Evolutionary conservation across 164 flowering plant species (phyloP).

Genomic region (Kingdonia uniflora): DNA sequence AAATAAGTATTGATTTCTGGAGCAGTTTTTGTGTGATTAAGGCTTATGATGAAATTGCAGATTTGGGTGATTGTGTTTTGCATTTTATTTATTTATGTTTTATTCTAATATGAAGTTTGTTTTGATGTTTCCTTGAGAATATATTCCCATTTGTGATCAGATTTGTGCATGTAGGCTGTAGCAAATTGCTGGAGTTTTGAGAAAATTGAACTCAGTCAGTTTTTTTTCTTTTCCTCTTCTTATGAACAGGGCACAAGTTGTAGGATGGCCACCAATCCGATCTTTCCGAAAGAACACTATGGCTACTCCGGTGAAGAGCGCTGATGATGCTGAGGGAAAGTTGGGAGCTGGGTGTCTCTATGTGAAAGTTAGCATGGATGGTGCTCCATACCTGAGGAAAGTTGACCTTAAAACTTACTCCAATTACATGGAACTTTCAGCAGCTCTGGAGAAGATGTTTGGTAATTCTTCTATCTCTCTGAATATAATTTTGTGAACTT

Average conservation of each 20-base stretch:
- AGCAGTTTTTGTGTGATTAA: too few species aligned
- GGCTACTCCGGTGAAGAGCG: constrained; percentile 43
- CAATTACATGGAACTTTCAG: constrained; percentile 57
- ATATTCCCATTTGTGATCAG: too few species aligned
- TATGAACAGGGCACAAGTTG: constrained; percentile 62
- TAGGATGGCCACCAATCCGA: constrained; percentile 95
- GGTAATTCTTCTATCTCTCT: constrained; percentile 25
- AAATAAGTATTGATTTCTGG: too few species aligned
- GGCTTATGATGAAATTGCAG: too few species aligned
- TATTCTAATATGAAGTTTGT: too few species aligned
- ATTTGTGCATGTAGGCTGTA: too few species aligned
- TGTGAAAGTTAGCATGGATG: constrained; percentile 92
- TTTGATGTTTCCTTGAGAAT: too few species aligned
- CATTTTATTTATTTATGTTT: too few species aligned
- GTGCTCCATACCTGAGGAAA: constrained; percentile 86
- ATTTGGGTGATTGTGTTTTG: too few species aligned
- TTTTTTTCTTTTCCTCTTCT: background rate
- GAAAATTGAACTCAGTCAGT: background rate
- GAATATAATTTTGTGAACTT: too few species aligned
- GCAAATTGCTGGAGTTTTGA: background rate
- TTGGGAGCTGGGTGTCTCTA: constrained; percentile 43
- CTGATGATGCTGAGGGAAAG: constrained; percentile 35
- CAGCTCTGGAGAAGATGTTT: constrained; percentile 82
- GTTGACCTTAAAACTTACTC: constrained; percentile 55
- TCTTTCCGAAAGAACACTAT: constrained; percentile 76